phyloP scores from a whole-genome alignment of 345 rosid species.

The Ailanthus altissimus region DNA sequence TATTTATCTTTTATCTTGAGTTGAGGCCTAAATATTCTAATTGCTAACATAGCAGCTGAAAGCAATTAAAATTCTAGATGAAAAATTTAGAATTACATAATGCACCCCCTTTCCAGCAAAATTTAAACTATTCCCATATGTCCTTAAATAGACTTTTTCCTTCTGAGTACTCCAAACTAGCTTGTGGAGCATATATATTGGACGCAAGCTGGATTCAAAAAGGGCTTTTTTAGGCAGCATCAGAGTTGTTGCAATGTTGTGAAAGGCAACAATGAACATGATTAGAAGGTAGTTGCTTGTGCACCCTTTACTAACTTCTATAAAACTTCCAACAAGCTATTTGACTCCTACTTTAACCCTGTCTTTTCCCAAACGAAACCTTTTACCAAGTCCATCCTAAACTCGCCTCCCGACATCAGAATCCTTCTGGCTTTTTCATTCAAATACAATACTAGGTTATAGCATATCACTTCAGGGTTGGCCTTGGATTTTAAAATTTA shows the following conservation, averaged over 20 bases:
- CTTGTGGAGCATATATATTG: background rate
- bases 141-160: background rate
- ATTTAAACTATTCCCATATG: background rate
- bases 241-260: background rate
- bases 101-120: background rate
- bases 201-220: background rate
- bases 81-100: background rate
- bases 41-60: background rate
- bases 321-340: background rate
- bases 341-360: background rate
- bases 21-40: background rate
- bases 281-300: background rate
- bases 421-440: background rate
- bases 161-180: background rate
- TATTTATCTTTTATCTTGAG: no score
- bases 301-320: background rate
- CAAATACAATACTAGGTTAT: background rate
- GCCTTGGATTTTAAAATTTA: background rate
- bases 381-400: background rate
- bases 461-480: background rate
- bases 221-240: background rate
- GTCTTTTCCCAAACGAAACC: background rate
- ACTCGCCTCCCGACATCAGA: background rate
- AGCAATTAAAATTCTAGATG: background rate
- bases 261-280: background rate